phyloP scores from a whole-genome alignment of 2,329 filamentous ascomycete species.

The Ophiocordyceps camponoti-rufipedis region DNA sequence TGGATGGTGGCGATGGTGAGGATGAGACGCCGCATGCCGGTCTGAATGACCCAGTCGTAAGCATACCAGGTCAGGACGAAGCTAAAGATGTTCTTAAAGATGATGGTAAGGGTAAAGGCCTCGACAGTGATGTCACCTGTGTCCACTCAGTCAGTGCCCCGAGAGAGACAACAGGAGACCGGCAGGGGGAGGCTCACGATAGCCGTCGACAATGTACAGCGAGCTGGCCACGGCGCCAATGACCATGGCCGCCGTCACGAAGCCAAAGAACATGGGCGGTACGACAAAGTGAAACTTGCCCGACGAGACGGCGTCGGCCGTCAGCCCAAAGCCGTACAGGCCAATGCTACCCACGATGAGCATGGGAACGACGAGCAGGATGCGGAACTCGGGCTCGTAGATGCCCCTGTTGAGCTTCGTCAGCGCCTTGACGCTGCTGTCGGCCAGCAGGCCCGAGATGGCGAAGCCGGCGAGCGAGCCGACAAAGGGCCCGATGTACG shows the following conservation, averaged over 20 bases:
- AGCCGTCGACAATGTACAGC: slow-evolving; percentile 83
- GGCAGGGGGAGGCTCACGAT: no score
- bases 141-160: not conserved
- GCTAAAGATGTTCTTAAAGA: slow-evolving; percentile 91
- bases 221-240: slow-evolving; percentile 74
- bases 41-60: slow-evolving; percentile 60
- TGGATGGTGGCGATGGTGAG: slow-evolving; percentile 59
- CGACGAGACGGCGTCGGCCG: slow-evolving; percentile 37
- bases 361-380: slow-evolving; percentile 69
- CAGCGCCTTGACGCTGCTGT: slow-evolving; percentile 52
- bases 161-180: no score
- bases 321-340: slow-evolving; percentile 70
- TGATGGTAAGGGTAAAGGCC: slow-evolving; percentile 72
- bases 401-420: slow-evolving; percentile 60
- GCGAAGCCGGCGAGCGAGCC: slow-evolving; percentile 64
- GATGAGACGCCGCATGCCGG: slow-evolving; percentile 45
- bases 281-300: slow-evolving; percentile 50
- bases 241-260: slow-evolving; percentile 81
- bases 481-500: slow-evolving; percentile 72
- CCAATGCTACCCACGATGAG: slow-evolving; percentile 60
- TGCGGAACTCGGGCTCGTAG: slow-evolving; percentile 83
- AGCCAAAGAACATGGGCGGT: slow-evolving; percentile 65
- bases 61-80: slow-evolving; percentile 72
- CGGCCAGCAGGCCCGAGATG: slow-evolving; percentile 55
- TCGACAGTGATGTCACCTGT: slow-evolving; percentile 65